Percentiles rank a stretch among this genome's conserved stretches.
These are phyloP conservation scores for Conticribra weissflogii DNA, from an alignment of 108 stramenopile species.

Conservation along the genomic window DNA sequence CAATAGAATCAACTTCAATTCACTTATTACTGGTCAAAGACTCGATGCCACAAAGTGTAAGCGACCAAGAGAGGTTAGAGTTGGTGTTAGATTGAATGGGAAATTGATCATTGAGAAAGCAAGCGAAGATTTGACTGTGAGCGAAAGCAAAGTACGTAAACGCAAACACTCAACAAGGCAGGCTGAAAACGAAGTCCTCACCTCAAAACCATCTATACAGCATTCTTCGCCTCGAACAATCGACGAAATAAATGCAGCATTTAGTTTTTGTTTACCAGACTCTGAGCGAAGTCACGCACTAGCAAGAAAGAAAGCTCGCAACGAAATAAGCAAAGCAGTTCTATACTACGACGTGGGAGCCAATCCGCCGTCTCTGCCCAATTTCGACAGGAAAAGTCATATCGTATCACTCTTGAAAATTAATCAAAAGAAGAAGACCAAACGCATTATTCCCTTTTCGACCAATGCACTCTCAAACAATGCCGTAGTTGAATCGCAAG, in stretches of 20 bases:
- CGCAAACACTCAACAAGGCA: slow-evolving; percentile 46
- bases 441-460: too few species aligned
- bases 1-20: slow-evolving; percentile 51
- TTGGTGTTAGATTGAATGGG: slow-evolving; percentile 68
- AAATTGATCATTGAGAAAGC: slow-evolving; percentile 49
- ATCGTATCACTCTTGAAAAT: slow-evolving; percentile 44
- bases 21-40: slow-evolving; percentile 61
- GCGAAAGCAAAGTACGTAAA: slow-evolving; percentile 17
- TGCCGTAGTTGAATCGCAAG: not conserved
- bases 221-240: slow-evolving; percentile 30
- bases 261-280: not conserved
- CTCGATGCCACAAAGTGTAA: slow-evolving; percentile 54
- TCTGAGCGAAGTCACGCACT: not conserved
- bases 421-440: slow-evolving; percentile 28
- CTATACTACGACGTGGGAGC: slow-evolving; percentile 28
- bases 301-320: not conserved
- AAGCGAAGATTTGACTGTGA: slow-evolving; percentile 18
- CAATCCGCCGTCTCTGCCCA: not conserved
- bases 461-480: too few species aligned
- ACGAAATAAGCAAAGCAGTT: slow-evolving; percentile 15
- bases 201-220: slow-evolving; percentile 4
- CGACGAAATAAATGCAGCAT: slow-evolving; percentile 39
- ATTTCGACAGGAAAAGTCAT: slow-evolving; percentile 22
- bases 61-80: slow-evolving; percentile 63
- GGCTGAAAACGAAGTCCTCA: slow-evolving; percentile 21